Base-by-base conservation (phyloP, 2,329 filamentous ascomycete species). In the Nakataea oryzae region DNA sequence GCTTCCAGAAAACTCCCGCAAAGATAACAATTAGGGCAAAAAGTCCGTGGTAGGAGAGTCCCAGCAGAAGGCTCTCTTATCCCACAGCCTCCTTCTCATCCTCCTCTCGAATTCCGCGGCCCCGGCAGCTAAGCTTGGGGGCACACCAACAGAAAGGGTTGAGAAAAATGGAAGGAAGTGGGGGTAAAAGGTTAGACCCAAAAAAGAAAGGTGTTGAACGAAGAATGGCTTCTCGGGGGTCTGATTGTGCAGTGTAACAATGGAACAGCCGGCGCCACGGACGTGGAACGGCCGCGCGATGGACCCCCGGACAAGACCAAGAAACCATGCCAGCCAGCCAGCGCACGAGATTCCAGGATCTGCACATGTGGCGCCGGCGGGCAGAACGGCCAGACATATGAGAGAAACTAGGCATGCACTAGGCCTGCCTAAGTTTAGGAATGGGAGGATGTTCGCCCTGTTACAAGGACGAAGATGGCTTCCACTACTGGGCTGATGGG, bases 1-100 rank as follows among this genome's bases (percentile, higher is more conserved):
- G 41, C 41, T n/a, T 50, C 41, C 7, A 50, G 21, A 50, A 50
- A 17, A 50, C 41, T 50, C 41, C 41, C 9, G 26, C 34, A 58
- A 29, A 54, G 59, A 58, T 59, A 61, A 62, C 28, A 60, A 54
- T 54, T 69, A 58, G 59, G 11, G 27, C 24, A 30, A 41, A 57
- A 54, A 32, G 59, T 28, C 21, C 41, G 7, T 50, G 21, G 11
- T 50, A n/a, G n/a, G n/a, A n/a, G 7, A 50, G 41, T 9, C 41
- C 41, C 41, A n/a, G 24, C 41, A n/a, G 41, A n/a, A 50, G 41
- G 11, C 21, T 17, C 11, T 50, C 41, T 50, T 9, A 50, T 50
- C 41, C 41, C 34, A 7, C 21, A 50, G 24, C 21, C 41, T 24
- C 21, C 21, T 24, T 3, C 2, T 17, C 21, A 17, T 24, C 21